Evolutionary conservation across 202 grass and related monocot species (phyloP).

Genomic region (Hordeum pubiflorum): DNA sequence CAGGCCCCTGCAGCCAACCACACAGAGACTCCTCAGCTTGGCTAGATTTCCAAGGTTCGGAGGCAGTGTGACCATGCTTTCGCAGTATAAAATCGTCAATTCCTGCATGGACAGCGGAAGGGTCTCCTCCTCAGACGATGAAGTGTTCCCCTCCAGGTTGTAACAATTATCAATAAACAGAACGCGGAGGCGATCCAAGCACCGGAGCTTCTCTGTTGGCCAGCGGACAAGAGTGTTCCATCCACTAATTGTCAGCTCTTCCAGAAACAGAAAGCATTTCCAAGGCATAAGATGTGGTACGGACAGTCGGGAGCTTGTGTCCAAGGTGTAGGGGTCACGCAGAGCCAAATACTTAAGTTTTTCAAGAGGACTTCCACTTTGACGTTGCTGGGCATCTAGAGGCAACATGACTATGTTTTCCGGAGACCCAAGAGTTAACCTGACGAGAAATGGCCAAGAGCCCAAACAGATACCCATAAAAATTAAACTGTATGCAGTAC

Average conservation of each 20-base stretch:
- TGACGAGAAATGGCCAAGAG: background rate
- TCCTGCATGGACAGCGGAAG: background rate
- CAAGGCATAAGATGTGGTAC: background rate
- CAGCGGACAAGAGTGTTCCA: background rate
- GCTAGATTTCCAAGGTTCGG: background rate
- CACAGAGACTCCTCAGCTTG: background rate
- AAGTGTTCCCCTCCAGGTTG: background rate
- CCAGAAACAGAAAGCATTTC: background rate
- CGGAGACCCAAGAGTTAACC: background rate
- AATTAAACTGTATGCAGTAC: accelerated
- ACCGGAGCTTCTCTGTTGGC: background rate
- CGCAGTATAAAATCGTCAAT: background rate
- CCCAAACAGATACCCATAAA: background rate
- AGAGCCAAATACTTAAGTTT: background rate
- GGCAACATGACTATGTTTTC: background rate
- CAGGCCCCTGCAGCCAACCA: background rate
- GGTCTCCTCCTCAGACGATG: background rate
- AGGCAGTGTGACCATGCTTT: background rate
- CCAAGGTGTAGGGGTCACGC: background rate
- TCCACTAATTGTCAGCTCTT: accelerated
- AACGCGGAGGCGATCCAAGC: background rate
- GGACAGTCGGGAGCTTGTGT: background rate
- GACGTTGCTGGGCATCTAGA: background rate
- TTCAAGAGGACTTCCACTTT: background rate
- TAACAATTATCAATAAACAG: accelerated